Evolutionary conservation across 352 stramenopile genomes (phyloP).

Genomic region (Globisporangium uncinulatum): DNA sequence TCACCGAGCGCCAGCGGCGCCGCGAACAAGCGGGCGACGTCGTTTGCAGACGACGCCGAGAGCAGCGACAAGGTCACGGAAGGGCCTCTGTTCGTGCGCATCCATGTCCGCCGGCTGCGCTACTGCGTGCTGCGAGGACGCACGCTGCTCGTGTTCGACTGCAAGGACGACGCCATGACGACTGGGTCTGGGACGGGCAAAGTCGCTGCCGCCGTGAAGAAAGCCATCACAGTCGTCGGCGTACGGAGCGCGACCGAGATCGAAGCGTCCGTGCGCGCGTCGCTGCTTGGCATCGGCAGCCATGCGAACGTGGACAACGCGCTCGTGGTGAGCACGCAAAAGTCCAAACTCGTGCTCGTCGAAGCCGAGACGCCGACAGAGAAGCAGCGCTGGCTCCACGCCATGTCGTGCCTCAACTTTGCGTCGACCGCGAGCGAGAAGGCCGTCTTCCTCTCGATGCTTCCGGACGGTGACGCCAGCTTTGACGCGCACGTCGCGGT

Average conservation of each 20-base stretch:
- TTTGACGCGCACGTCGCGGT: constrained; percentile 73
- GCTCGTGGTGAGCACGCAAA: constrained; percentile 61
- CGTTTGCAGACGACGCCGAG: neutral
- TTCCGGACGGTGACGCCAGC: constrained; percentile 30
- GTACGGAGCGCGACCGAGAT: constrained; percentile 60
- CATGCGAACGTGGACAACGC: constrained; percentile 36
- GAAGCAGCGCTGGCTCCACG: constrained; percentile 74
- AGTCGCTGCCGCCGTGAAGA: constrained; percentile 24
- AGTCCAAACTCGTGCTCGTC: constrained; percentile 62
- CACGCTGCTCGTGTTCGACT: constrained; percentile 56
- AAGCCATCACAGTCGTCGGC: constrained; percentile 55
- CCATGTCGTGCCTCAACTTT: constrained; percentile 61
- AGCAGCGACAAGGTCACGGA: constrained; percentile 31
- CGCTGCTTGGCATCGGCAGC: constrained; percentile 36
- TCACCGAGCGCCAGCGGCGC: neutral
- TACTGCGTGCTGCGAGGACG: constrained; percentile 65
- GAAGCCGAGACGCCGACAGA: constrained; percentile 70
- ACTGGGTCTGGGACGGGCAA: constrained; percentile 11
- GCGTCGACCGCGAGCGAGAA: constrained; percentile 42
- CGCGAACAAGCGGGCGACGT: neutral
- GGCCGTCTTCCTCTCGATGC: constrained; percentile 44
- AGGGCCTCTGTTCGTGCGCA: constrained; percentile 54
- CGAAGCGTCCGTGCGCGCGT: constrained; percentile 39
- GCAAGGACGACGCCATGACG: constrained; percentile 28
- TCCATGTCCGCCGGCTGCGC: constrained; percentile 46